These are phyloP conservation scores for Craterostigma plantagineum DNA, from an alignment of 257 asterid species.

Conservation along the genomic window DNA sequence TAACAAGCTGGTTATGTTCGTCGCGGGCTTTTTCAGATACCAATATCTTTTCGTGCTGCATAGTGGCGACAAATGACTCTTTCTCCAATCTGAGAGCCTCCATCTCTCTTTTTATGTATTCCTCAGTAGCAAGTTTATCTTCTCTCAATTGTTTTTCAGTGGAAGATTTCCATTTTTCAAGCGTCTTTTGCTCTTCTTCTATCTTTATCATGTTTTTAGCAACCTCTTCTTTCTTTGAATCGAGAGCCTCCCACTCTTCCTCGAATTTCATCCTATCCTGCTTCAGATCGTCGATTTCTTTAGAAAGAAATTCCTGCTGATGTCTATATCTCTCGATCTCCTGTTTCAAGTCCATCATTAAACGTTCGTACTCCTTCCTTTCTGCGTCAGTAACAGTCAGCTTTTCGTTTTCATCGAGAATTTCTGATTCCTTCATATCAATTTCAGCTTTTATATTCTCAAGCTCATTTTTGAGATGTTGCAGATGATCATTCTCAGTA, in stretches of 20 bases:
- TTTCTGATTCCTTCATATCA: conserved; percentile 25
- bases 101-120: conserved; percentile 35
- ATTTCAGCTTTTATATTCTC: conserved; percentile 43
- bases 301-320: conserved; percentile 30
- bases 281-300: conserved; percentile 48
- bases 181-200: conserved; percentile 26
- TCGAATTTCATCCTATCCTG: conserved; percentile 52
- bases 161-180: conserved; percentile 22
- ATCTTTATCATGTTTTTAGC: conserved; percentile 24
- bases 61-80: conserved; percentile 51
- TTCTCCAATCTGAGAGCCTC: conserved; percentile 52
- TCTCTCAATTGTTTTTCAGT: conserved; percentile 37
- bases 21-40: conserved; percentile 28
- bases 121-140: conserved; percentile 35
- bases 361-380: conserved; percentile 31
- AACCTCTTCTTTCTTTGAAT: conserved; percentile 47
- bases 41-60: conserved; percentile 39
- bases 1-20: conserved; percentile 28
- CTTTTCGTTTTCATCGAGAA: conserved; percentile 30
- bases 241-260: conserved; percentile 77
- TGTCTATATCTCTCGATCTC: conserved; percentile 51
- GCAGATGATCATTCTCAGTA: conserved; percentile 35
- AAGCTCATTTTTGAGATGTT: conserved; percentile 27
- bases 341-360: conserved; percentile 40
- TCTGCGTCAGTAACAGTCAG: conserved; percentile 36